Percentiles rank a stretch among this genome's conserved stretches.
Evolutionary conservation across 2,329 filamentous ascomycete species (phyloP).

Genomic region (Calonectria hawksworthii): DNA sequence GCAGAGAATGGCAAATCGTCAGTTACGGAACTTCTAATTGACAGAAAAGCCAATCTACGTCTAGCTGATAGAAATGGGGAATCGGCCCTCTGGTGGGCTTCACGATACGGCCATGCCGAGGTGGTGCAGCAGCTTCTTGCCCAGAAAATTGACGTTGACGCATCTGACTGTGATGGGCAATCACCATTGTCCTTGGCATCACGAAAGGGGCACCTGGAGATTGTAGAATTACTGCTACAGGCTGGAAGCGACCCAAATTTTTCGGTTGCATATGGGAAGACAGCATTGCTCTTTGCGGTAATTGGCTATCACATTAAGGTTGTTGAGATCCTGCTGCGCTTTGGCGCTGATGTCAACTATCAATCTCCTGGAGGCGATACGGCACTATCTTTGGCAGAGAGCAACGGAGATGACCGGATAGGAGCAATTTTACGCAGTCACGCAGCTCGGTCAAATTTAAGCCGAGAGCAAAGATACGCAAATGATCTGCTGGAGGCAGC

Average conservation of each 20-base stretch:
- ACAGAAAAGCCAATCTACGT: neutral
- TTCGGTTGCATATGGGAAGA: conserved; percentile 1
- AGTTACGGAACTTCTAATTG: conserved; percentile 2
- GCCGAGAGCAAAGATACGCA: neutral
- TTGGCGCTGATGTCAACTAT: neutral
- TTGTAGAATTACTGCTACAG: neutral
- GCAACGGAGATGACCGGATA: neutral
- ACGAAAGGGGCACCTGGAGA: neutral
- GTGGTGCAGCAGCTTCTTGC: neutral
- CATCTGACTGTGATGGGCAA: neutral
- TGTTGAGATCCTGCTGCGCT: neutral
- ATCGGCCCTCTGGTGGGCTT: conserved; percentile 22
- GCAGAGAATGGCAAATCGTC: conserved; percentile 3
- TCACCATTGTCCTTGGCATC: neutral
- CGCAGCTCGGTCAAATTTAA: neutral
- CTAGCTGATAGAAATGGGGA: conserved; percentile 15
- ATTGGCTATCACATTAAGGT: neutral
- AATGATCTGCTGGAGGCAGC: neutral
- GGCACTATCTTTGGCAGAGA: neutral
- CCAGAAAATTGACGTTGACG: neutral
- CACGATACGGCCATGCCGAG: conserved; percentile 1
- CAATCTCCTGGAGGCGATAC: neutral
- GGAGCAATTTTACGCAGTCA: neutral
- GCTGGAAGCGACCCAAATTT: conserved; percentile 10
- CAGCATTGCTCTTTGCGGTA: conserved; percentile 5